phyloP scores from a whole-genome alignment of 129 eudicot species.

The Chrysanthemum seticuspe region DNA sequence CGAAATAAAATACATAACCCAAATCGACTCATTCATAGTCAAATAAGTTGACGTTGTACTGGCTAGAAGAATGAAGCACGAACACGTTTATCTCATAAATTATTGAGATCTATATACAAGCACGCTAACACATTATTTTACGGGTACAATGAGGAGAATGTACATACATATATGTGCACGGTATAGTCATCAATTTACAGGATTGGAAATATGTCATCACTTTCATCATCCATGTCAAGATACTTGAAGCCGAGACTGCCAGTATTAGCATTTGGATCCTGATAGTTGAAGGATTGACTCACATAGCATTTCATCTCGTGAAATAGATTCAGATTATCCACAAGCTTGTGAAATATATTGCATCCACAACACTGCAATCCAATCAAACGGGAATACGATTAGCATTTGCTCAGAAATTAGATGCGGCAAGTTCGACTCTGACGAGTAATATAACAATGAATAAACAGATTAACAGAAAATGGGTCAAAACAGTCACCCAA shows the following conservation, averaged over 20 bases:
- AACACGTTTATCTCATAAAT: background rate
- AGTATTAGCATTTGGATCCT: constrained; percentile 42
- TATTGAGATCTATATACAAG: constrained; percentile 18
- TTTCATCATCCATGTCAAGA: constrained; percentile 63
- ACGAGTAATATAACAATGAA: too few species aligned
- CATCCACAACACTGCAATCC: constrained; percentile 80
- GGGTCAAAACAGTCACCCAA: too few species aligned
- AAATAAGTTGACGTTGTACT: background rate
- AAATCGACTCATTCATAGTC: too few species aligned
- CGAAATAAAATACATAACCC: too few species aligned
- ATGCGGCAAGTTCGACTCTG: too few species aligned
- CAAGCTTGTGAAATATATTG: constrained; percentile 84
- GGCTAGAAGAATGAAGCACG: background rate
- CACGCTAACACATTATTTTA: background rate
- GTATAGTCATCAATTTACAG: constrained; percentile 30
- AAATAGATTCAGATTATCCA: constrained; percentile 84
- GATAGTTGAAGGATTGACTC: constrained; percentile 68
- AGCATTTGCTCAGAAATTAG: background rate
- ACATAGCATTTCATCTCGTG: constrained; percentile 85
- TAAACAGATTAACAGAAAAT: too few species aligned
- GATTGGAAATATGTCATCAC: constrained; percentile 48
- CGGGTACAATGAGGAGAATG: constrained; percentile 19
- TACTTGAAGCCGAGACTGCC: constrained; percentile 52
- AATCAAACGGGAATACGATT: constrained; percentile 2
- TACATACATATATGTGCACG: constrained; percentile 23